A percentile compares a stretch with the other conserved stretches of the same genome.
Evolutionary conservation across 1,284 basidiomycete genomes (phyloP).

Genomic region (Sanghuangporus baumii): DNA sequence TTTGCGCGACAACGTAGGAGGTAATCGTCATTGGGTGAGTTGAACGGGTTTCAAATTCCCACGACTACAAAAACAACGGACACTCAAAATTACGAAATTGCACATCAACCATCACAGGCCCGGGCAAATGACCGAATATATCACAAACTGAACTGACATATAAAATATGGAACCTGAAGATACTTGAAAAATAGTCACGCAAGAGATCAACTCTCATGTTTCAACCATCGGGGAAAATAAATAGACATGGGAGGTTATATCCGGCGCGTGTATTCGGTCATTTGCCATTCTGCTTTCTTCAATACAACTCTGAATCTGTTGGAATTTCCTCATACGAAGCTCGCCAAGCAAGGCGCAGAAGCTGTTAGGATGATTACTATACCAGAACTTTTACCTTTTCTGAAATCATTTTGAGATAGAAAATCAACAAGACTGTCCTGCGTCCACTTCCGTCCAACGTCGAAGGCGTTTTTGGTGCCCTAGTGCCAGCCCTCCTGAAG

Average conservation of each 20-base stretch:
- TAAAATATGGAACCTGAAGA: neutral
- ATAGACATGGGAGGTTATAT: too few species aligned
- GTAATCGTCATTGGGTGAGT: slow-evolving; percentile 16
- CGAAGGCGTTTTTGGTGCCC: neutral
- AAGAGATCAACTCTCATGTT: too few species aligned
- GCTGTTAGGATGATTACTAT: slow-evolving; percentile 7
- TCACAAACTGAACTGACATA: neutral
- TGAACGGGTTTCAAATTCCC: neutral
- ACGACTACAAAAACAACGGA: neutral
- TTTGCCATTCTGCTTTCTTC: too few species aligned
- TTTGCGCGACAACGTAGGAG: slow-evolving; percentile 44
- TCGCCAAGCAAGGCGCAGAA: slow-evolving; percentile 17
- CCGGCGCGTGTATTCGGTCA: too few species aligned
- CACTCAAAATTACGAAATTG: neutral
- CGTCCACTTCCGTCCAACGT: slow-evolving; percentile 2
- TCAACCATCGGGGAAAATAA: too few species aligned
- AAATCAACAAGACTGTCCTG: slow-evolving; percentile 15
- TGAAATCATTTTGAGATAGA: slow-evolving; percentile 2
- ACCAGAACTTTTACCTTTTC: neutral
- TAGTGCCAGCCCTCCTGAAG: slow-evolving; percentile 71
- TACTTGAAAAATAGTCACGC: too few species aligned
- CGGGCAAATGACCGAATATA: neutral
- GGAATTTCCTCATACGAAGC: slow-evolving; percentile 4
- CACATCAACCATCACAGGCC: neutral
- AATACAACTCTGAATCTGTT: slow-evolving; percentile 1